Evolutionary conservation across 495 filamentous ascomycete genomes (phyloP).

Genomic region (Diplogelasinospora grovesii): DNA sequence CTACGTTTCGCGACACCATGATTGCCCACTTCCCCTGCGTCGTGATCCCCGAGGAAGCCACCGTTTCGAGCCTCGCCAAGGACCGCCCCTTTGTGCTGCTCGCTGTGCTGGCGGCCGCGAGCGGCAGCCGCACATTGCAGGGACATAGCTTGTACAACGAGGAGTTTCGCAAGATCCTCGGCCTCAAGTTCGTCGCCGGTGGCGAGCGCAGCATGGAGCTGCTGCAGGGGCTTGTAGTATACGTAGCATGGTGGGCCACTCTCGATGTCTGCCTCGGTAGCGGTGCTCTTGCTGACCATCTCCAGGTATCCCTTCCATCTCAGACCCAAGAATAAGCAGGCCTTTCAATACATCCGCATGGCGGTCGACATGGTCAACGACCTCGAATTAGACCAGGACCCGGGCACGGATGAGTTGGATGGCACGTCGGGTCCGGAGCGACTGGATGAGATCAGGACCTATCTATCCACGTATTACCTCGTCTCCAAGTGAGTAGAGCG

Average conservation of each 20-base stretch:
- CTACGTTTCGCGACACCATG: constrained; percentile 30
- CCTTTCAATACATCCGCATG: constrained; percentile 40
- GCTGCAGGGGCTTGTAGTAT: constrained; percentile 38
- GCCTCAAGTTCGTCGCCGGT: constrained; percentile 41
- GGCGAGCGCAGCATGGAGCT: constrained; percentile 40
- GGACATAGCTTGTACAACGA: constrained; percentile 43
- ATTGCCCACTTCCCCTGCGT: constrained; percentile 35
- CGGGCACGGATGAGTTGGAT: neutral
- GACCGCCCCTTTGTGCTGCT: constrained; percentile 38
- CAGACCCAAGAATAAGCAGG: constrained; percentile 38
- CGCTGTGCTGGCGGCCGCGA: constrained; percentile 39
- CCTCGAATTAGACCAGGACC: constrained; percentile 34
- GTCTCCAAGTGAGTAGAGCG: constrained; percentile 28
- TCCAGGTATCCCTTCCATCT: constrained; percentile 43
- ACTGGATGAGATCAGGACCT: constrained; percentile 33
- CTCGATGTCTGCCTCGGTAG: neutral
- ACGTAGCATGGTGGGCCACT: constrained; percentile 38
- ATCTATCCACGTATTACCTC: constrained; percentile 32
- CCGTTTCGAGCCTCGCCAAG: constrained; percentile 30
- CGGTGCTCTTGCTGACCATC: neutral
- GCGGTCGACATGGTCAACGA: constrained; percentile 39
- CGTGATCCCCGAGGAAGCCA: constrained; percentile 23
- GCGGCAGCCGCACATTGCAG: constrained; percentile 34
- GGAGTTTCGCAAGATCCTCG: constrained; percentile 43
- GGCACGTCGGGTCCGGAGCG: constrained; percentile 8